Conservation (phyloP, 768 basidiomycete species). For the Mycena alexandri region DNA sequence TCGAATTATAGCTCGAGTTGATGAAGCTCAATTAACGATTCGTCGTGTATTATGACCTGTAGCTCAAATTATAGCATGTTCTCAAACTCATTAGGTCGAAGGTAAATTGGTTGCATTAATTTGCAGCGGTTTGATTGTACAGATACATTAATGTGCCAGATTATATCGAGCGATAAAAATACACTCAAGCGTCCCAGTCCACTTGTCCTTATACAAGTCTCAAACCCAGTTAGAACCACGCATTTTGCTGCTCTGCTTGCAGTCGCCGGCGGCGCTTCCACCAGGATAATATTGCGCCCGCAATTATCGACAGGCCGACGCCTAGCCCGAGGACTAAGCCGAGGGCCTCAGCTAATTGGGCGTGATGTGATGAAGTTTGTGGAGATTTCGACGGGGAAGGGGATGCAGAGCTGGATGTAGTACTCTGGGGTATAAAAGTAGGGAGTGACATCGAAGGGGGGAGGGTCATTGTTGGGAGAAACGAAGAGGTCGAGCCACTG, state of each 20-base stretch:
- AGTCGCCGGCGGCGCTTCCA: constrained; percentile 43
- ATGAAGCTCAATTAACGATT: too few species aligned
- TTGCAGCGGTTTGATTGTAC: constrained; percentile 1
- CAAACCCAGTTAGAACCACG: constrained; percentile 31
- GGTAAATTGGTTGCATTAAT: neutral
- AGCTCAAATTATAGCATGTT: too few species aligned
- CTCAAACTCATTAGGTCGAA: too few species aligned
- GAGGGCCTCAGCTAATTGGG: constrained; percentile 40
- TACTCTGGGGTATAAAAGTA: constrained; percentile 44
- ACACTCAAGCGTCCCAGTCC: neutral
- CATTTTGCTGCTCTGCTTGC: constrained; percentile 18
- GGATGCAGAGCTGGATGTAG: constrained; percentile 25
- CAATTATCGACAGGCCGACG: constrained; percentile 44
- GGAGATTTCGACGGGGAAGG: constrained; percentile 35
- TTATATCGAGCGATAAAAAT: constrained; percentile 14
- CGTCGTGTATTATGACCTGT: too few species aligned
- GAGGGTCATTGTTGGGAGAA: constrained; percentile 53
- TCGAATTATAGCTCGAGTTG: too few species aligned
- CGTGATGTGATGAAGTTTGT: constrained; percentile 30
- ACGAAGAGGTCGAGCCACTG: constrained; percentile 43
- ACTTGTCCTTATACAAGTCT: constrained; percentile 9
- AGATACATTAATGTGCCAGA: constrained; percentile 18
- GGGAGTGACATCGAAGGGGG: constrained; percentile 53
- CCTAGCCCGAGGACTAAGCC: constrained; percentile 47
- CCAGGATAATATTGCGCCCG: constrained; percentile 38